phyloP scores from a whole-genome alignment of 148 eudicot genomes.

The Cornus suecica region DNA sequence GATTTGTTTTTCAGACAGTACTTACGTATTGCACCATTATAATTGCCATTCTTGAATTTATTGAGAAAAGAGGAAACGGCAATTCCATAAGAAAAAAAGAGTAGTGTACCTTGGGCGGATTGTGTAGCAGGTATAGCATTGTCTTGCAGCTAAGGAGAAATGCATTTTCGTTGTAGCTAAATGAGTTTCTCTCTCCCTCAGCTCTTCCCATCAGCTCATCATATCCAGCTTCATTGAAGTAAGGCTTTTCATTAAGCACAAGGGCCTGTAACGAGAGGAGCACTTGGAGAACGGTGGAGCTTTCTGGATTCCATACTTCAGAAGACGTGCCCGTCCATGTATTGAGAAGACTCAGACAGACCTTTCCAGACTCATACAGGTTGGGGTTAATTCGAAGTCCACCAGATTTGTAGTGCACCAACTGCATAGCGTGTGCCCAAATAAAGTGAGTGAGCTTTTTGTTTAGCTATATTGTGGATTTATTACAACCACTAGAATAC shows the following conservation, averaged over 20 bases:
- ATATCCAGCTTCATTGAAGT: conserved; percentile 92
- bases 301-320: conserved; percentile 87
- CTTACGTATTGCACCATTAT: neutral
- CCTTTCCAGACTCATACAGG: conserved; percentile 92
- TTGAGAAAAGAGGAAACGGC: neutral
- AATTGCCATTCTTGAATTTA: neutral
- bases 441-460: neutral
- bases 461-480: too few relatives aligned
- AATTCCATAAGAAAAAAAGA: neutral
- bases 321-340: conserved; percentile 89
- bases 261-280: conserved; percentile 95
- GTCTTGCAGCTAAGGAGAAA: conserved; percentile 81
- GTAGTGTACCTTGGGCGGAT: conserved; percentile 67
- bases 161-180: conserved; percentile 89
- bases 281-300: conserved; percentile 90
- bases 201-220: conserved; percentile 78
- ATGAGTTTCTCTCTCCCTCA: conserved; percentile 91
- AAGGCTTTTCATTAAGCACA: conserved; percentile 92
- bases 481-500: too few relatives aligned
- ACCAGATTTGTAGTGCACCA: conserved; percentile 82
- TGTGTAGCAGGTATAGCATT: conserved; percentile 67
- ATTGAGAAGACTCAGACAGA: conserved; percentile 93
- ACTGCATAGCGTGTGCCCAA: conserved; percentile 35
- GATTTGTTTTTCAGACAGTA: neutral
- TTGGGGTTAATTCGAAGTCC: conserved; percentile 95